These are phyloP conservation scores for Crithidia mellificae DNA, from an alignment of 208 protist genomes.

Conservation along the genomic window DNA sequence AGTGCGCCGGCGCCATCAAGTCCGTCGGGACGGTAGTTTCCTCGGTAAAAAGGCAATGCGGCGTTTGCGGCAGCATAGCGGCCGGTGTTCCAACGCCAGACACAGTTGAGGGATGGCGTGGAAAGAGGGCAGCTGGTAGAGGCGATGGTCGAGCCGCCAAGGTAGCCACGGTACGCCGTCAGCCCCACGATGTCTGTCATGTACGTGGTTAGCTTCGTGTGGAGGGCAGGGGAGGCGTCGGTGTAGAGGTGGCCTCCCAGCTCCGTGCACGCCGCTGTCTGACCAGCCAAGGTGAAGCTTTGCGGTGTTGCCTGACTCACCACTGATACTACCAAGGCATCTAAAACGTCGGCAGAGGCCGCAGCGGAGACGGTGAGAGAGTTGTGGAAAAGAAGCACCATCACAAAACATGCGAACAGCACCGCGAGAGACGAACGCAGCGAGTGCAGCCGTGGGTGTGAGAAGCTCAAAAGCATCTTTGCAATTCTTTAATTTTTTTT, in stretches of 20 bases:
- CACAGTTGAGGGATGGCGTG: neutral
- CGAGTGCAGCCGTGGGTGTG: no score
- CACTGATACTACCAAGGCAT: neutral
- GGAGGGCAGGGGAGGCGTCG: neutral
- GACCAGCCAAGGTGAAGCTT: neutral
- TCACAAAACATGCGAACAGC: neutral
- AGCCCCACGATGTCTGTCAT: neutral
- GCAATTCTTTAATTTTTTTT: no score
- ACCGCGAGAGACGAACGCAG: no score
- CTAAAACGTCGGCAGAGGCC: neutral
- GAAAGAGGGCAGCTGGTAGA: neutral
- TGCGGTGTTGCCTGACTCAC: neutral
- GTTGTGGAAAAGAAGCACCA: neutral
- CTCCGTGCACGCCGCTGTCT: neutral
- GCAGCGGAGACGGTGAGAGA: no score
- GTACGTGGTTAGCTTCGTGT: neutral
- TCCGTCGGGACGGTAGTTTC: neutral
- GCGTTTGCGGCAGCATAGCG: neutral
- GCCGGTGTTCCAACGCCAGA: slow-evolving; percentile 1
- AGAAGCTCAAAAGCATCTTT: no score
- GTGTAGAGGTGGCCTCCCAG: neutral
- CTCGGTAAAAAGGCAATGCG: neutral
- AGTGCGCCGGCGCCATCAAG: neutral
- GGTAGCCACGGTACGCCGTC: neutral
- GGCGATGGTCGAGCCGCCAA: neutral